phyloP scores from a whole-genome alignment of 1,284 basidiomycete species.

The Anthracocystis panici-leucophaei region DNA sequence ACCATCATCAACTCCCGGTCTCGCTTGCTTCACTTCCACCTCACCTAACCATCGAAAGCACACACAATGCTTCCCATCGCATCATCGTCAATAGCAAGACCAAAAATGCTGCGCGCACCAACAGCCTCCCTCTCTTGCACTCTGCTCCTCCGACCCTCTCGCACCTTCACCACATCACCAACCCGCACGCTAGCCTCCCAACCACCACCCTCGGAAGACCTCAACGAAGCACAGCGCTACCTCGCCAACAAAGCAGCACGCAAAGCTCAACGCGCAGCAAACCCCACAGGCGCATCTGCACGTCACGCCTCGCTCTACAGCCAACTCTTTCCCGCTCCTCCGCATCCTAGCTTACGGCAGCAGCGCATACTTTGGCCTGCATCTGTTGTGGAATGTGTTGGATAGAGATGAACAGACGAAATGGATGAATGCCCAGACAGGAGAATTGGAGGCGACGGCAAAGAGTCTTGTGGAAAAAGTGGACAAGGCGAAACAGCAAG shows the following conservation, averaged over 20 bases:
- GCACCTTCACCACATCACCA: slow-evolving; percentile 11
- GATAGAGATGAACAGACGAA: slow-evolving; percentile 52
- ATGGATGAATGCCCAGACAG: slow-evolving; percentile 40
- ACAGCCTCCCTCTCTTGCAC: neutral
- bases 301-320: slow-evolving; percentile 61
- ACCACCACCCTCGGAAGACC: slow-evolving; percentile 14
- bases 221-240: slow-evolving; percentile 47
- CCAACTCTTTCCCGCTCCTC: slow-evolving; percentile 62
- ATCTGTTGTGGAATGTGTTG: slow-evolving; percentile 62
- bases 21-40: neutral
- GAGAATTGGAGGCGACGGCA: slow-evolving; percentile 39
- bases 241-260: slow-evolving; percentile 42
- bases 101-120: neutral
- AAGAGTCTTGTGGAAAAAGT: slow-evolving; percentile 27
- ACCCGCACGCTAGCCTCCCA: slow-evolving; percentile 11
- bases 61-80: slow-evolving; percentile 7
- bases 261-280: slow-evolving; percentile 9
- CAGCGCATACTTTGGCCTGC: slow-evolving; percentile 64
- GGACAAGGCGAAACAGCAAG: slow-evolving; percentile 15
- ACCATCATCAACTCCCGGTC: slow-evolving; percentile 3
- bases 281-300: slow-evolving; percentile 35
- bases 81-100: neutral
- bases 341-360: slow-evolving; percentile 66
- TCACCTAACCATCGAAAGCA: no score
- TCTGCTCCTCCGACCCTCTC: neutral